A percentile compares a stretch with the other conserved stretches of the same genome.
Conservation (phyloP, 352 stramenopile species). For the Phytophthora aleatoria region DNA sequence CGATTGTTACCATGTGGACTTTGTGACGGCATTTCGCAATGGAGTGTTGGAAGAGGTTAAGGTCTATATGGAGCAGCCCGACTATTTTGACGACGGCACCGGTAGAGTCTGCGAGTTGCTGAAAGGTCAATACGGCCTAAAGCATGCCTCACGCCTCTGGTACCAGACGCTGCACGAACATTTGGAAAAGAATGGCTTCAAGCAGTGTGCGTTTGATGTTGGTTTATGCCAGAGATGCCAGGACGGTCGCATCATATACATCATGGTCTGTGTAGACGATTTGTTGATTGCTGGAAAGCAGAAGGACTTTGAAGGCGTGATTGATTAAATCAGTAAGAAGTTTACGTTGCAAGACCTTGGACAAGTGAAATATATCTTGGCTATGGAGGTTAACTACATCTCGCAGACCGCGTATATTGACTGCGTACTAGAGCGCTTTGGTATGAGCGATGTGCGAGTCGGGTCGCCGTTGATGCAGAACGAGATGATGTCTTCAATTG, state of each 20-base stretch:
- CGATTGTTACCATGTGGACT: conserved; percentile 8
- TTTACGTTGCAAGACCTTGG: conserved; percentile 11
- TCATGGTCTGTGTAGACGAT: conserved; percentile 1
- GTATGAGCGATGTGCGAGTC: neutral
- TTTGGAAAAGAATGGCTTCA: neutral
- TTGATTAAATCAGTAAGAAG: neutral
- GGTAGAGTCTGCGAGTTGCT: neutral
- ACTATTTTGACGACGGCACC: conserved; percentile 2
- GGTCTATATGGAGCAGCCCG: conserved; percentile 14
- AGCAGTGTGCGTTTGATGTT: neutral
- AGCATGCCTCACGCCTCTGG: neutral
- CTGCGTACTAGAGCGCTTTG: neutral
- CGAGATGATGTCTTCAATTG: conserved; percentile 1
- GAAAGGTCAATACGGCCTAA: conserved; percentile 5
- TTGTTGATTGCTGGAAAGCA: neutral
- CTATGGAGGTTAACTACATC: neutral
- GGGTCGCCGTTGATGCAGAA: conserved; percentile 4
- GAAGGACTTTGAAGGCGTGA: neutral
- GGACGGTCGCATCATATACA: neutral
- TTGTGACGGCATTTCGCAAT: conserved; percentile 10
- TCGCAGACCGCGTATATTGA: conserved; percentile 13
- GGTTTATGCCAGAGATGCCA: neutral
- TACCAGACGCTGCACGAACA: neutral
- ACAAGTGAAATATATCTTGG: conserved; percentile 3
- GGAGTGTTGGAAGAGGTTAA: neutral